phyloP scores from a whole-genome alignment of 441 rosid genomes.

The Populus hybrid region DNA sequence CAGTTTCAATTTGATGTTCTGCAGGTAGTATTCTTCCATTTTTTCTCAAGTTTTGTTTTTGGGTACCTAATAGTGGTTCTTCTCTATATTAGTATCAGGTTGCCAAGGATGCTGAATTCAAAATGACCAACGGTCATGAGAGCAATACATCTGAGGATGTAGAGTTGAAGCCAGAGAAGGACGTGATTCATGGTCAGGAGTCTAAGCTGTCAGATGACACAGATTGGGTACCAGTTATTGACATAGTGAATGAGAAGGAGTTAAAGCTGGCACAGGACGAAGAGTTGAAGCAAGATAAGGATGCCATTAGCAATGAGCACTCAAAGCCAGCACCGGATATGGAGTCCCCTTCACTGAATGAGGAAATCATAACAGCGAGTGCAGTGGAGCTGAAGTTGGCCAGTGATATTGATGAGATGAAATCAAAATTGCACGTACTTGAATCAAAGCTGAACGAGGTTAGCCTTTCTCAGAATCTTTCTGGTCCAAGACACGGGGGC shows the following conservation, averaged over 20 bases:
- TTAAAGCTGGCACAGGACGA: constrained; percentile 28
- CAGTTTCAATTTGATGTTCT: no score
- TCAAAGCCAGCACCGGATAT: constrained; percentile 15
- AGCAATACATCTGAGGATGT: constrained; percentile 19
- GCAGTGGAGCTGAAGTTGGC: constrained; percentile 39
- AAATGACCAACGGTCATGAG: no score
- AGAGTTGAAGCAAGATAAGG: constrained; percentile 26
- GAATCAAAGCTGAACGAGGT: constrained; percentile 52
- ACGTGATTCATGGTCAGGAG: background rate
- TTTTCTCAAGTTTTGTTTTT: no score
- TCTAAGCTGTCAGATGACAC: background rate
- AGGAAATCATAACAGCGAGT: constrained; percentile 23
- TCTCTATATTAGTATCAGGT: no score
- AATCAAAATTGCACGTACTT: constrained; percentile 51
- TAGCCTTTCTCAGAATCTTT: no score
- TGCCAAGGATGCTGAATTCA: no score
- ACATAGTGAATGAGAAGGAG: constrained; percentile 23
- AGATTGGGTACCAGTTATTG: background rate
- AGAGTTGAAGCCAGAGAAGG: constrained; percentile 16
- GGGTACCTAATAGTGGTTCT: no score
- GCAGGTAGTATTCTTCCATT: no score
- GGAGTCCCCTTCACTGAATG: constrained; percentile 4
- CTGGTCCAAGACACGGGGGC: no score
- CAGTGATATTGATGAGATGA: constrained; percentile 60
- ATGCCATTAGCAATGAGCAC: constrained; percentile 24